Conservation (phyloP, 495 filamentous ascomycete species). For the Penicillium soppii region DNA sequence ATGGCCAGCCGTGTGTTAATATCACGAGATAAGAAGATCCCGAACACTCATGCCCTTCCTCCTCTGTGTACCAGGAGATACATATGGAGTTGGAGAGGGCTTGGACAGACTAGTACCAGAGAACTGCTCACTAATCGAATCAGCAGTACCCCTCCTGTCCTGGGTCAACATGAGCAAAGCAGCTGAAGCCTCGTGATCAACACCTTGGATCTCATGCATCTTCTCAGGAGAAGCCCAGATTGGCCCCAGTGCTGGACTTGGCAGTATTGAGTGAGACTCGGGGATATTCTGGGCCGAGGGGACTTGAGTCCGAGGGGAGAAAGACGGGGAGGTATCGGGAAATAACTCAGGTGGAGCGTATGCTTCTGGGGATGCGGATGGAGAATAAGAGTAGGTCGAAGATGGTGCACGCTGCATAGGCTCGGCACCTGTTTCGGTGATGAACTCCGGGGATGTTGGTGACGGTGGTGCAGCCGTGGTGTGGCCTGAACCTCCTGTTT, state of each 20-base stretch:
- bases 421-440: slow-evolving; percentile 21
- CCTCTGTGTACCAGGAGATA: slow-evolving; percentile 17
- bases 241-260: slow-evolving; percentile 43
- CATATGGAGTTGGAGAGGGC: neutral
- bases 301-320: slow-evolving; percentile 36
- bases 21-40: slow-evolving; percentile 67
- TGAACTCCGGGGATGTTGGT: slow-evolving; percentile 38
- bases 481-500: slow-evolving; percentile 50
- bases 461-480: slow-evolving; percentile 23
- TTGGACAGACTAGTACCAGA: slow-evolving; percentile 11
- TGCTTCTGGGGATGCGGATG: slow-evolving; percentile 38
- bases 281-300: slow-evolving; percentile 27
- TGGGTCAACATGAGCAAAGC: slow-evolving; percentile 78
- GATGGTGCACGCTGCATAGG: slow-evolving; percentile 14
- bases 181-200: slow-evolving; percentile 78
- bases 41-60: slow-evolving; percentile 71
- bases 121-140: slow-evolving; percentile 32
- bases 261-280: slow-evolving; percentile 37
- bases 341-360: slow-evolving; percentile 24
- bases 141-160: slow-evolving; percentile 53
- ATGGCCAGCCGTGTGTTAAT: neutral
- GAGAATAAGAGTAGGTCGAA: slow-evolving; percentile 28
- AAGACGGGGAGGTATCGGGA: slow-evolving; percentile 36
- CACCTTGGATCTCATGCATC: slow-evolving; percentile 32
- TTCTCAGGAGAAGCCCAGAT: slow-evolving; percentile 24